Percentiles rank a stretch among this genome's conserved stretches.
These are phyloP conservation scores for Gonium pectorale DNA, from an alignment of 139 green algal species.

Conservation along the genomic window DNA sequence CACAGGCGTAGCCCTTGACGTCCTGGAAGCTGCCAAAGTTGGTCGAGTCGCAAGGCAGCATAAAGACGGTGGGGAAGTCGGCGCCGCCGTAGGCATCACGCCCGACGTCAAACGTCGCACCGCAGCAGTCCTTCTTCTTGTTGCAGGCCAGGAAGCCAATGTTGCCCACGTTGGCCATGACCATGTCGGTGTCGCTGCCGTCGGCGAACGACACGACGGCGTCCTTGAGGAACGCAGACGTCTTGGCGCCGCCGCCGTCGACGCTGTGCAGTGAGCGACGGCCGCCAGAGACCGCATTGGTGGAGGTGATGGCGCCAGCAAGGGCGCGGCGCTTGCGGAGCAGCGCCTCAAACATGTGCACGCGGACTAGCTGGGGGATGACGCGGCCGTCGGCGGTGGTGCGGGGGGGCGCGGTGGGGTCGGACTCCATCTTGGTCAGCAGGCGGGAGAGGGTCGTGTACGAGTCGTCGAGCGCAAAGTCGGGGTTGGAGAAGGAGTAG, in stretches of 20 bases:
- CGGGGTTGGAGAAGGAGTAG: too few relatives aligned
- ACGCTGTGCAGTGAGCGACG: neutral
- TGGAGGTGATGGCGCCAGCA: neutral
- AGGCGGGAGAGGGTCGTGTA: neutral
- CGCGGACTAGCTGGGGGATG: neutral
- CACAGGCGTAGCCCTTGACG: constrained; percentile 16
- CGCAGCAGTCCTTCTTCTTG: constrained; percentile 42
- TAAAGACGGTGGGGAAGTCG: constrained; percentile 38
- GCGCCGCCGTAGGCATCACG: constrained; percentile 17
- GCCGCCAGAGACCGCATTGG: neutral
- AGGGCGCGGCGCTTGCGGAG: too few relatives aligned
- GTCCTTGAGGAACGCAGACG: neutral
- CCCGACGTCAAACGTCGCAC: constrained; percentile 31
- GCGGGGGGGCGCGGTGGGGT: neutral
- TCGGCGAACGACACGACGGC: constrained; percentile 8
- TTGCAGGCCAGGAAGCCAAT: constrained; percentile 39
- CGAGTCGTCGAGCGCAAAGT: too few relatives aligned
- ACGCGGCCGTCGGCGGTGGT: neutral
- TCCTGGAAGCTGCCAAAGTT: too few relatives aligned
- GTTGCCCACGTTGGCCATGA: constrained; percentile 14
- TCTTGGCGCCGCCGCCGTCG: neutral
- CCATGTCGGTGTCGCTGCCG: neutral
- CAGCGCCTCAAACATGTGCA: neutral
- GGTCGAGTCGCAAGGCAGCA: constrained; percentile 22
- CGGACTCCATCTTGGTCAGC: neutral